phyloP scores from a whole-genome alignment of 2,329 filamentous ascomycete genomes.

The Xylariaceae sp. region DNA sequence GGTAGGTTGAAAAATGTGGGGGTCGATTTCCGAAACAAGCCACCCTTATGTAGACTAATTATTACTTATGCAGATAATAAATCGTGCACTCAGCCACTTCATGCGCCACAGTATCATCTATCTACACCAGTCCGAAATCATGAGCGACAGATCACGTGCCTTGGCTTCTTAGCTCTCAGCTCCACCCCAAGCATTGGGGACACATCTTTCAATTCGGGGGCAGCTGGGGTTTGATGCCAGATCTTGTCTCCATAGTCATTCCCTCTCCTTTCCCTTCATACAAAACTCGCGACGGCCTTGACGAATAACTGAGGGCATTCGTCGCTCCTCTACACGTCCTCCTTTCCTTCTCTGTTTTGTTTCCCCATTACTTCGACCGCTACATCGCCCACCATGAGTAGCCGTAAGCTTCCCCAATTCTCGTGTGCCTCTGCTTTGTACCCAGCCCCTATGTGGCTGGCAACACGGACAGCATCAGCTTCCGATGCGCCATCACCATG shows the following conservation, averaged over 20 bases:
- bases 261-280: conserved; percentile 40
- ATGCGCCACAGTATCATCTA: too few species aligned
- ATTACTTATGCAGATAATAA: too few species aligned
- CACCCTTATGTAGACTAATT: too few species aligned
- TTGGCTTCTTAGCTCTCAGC: conserved; percentile 18
- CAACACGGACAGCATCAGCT: conserved; percentile 11
- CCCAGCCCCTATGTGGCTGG: conserved; percentile 11
- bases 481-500: conserved; percentile 26
- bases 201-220: conserved; percentile 43
- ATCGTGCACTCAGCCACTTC: too few species aligned
- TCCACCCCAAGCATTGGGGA: conserved; percentile 41
- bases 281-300: conserved; percentile 42
- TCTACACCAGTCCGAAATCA: too few species aligned
- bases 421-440: neutral
- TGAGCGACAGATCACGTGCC: conserved; percentile 26
- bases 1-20: too few species aligned
- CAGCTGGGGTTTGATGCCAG: conserved; percentile 41
- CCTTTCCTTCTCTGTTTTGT: conserved; percentile 32
- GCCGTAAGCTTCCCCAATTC: conserved; percentile 42
- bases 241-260: conserved; percentile 35
- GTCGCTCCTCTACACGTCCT: conserved; percentile 34
- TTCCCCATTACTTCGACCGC: conserved; percentile 32
- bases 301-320: conserved; percentile 35
- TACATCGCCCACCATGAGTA: conserved; percentile 45
- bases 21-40: too few species aligned